Base-by-base conservation (phyloP, 106 monocot genomes). In the Dioscorea zingiberensis region DNA sequence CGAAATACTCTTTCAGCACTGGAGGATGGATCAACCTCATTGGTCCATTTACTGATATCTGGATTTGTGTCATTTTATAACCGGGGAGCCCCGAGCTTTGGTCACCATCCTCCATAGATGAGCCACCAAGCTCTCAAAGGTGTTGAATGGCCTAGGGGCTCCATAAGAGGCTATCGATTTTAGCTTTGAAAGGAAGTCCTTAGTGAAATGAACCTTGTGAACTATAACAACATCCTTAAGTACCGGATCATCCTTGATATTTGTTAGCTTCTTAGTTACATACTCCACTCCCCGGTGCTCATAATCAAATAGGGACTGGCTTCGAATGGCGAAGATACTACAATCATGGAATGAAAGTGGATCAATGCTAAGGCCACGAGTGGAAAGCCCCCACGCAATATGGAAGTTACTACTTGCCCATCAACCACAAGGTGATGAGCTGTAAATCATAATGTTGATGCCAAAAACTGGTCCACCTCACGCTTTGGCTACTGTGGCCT, bases 351-450 rank as follows among this genome's bases (percentile, higher is more conserved):
- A 29, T 13, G 78, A 75, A 21, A 68, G 47, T 3, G 63, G 66
- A 21, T 27, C 64, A 24, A 66, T 26, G 38, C 28, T 3, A 46
- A 83, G 64, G 9, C 79, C 87, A 3, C 83, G 61, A 23, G 75
- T 16, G 17, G 82, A 71, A 8, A 48, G 66, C 11, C 78, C 82
- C 86, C 86, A 86, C 21, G 74, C 65, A 2, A 86, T 68, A 27
- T 69, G 49, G 59, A 77, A 77, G 58, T n/a, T 54, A 57, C 77
- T 38, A 16, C 65, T 60, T 17, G 77, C 57, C 71, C 77, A 28
- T 77, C 77, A 4, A 71, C 77, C 13, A 77, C 61, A 4, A 66
- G 53, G 27, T 77, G 86, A 69, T 78, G 60, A 3, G 78, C 58
- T 13, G 82, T 82, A 68, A 82, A 71, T 0, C 86, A n/a, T n/a